phyloP scores from a whole-genome alignment of 129 eudicot species.

The Saposhnikovia divaricata region DNA sequence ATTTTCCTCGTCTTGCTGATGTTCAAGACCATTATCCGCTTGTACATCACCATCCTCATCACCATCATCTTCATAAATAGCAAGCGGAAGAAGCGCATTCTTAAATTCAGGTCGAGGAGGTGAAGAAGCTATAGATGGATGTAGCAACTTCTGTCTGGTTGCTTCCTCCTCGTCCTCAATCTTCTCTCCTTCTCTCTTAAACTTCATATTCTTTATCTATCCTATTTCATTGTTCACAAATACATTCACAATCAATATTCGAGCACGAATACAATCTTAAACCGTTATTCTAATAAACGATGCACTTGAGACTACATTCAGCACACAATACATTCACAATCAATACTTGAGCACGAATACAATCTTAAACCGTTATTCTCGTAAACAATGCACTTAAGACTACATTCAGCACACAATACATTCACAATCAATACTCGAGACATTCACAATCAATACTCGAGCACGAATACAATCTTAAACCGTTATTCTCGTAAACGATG shows the following conservation, averaged over 20 bases:
- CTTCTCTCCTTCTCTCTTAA: conserved; percentile 27
- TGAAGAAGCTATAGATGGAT: conserved; percentile 17
- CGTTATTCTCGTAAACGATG: background rate
- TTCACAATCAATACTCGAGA: too few relatives aligned
- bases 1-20: conserved; percentile 10
- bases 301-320: background rate
- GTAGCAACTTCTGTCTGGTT: conserved; percentile 50
- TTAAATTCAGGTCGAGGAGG: conserved; percentile 45
- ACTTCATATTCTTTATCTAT: conserved; percentile 17
- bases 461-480: background rate
- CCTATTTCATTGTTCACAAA: background rate
- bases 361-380: background rate
- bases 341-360: too few relatives aligned
- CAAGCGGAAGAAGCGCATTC: conserved; percentile 74
- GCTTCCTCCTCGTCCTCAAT: conserved; percentile 21
- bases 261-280: too few relatives aligned
- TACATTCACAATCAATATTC: too few relatives aligned
- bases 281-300: background rate
- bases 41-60: conserved; percentile 38
- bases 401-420: background rate
- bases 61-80: conserved; percentile 56
- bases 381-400: background rate
- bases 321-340: background rate
- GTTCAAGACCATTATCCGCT: background rate
- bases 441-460: background rate